Base-by-base conservation (phyloP, 345 rosid genomes). In the Hevea brasiliensis region DNA sequence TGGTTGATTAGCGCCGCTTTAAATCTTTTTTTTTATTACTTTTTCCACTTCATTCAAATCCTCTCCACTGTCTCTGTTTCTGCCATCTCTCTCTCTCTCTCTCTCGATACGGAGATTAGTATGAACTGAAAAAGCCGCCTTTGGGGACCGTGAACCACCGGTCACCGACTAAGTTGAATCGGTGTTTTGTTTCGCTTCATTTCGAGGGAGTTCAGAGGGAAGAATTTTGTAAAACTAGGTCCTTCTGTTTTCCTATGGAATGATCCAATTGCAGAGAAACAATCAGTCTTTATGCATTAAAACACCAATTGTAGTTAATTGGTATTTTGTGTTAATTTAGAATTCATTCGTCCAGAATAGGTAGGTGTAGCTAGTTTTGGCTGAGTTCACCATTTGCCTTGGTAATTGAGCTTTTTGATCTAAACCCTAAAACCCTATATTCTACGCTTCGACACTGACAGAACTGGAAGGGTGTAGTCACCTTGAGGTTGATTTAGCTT, bases 121-220 rank as follows among this genome's bases (percentile, higher is more conserved):
- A 65, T 57, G 73, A 65, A 59, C 74, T 51, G 80, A 61, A 82
- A 76, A 82, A 73, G 83, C 88, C 80, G 86, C 87, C 82, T 69
- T 64, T 72, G 51, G 69, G 58, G 76, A 80, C 84, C 74, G 23
- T 51, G 67, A 65, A 57, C 42, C 72, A 64, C 63, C 27, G 61
- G 72, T 17, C 65, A 57, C 78, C 76, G 71, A 71, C 72, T 68
- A 65, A 70, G 82, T 80, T 68, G 71, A 76, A 63, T 69, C 48
- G 65, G 57, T 26, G 76, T 37, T 59, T 73, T 8, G 24, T 42
- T 68, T 75, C 18, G 18, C 55, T 77, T 67, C 56, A 20, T 76
- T 47, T 58, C 68, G 65, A 56, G 21, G 37, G 27, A 13, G 55
- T 35, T 20, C 20, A 17, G 12, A 42, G 57, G 18, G 24, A 8